Evolutionary conservation across 352 stramenopile species (phyloP), one percentile per base, ranked within the genome.

Genomic region (Phytophthora sp.): DNA sequence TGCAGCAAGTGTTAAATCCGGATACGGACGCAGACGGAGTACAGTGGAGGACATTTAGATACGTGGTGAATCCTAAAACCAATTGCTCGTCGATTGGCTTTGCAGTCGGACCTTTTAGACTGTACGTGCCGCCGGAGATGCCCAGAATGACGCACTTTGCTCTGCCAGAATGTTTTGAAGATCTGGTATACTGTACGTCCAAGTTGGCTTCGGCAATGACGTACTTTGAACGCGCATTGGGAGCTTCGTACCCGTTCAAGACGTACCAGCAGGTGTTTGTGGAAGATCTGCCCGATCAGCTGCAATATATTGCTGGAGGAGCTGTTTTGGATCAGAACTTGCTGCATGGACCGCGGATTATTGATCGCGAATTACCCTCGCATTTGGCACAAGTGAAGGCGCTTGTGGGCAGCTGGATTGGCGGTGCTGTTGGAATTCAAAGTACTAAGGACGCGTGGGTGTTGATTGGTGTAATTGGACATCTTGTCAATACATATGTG

Each of bases 181-280:
- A 92, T 36, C 60, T 95, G 0, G 79, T 88, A 49, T 86, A 92
- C 63, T 89, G 74, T 57, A 93, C 84, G 27, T 82, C 80, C 13
- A 91, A 86, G 54, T 64, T 92, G 27, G 73, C 86, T 20, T 93
- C 83, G 15, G 77, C 82, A 2, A 89, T 94, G 76, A 77, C 80
- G 64, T 94, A 91, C 63, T 93, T 89, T 71, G 85, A 95, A 62
- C 73, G 78, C 23, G 82, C 74, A 27, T 63, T 95, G 33, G 89
- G 87, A 24, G 68, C 76, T 16, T 76, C 75, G 61, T 95, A 93
- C 49, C 87, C 87, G 49, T 94, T 93, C 66, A 91, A 92, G 63
- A 93, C 84, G 35, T 95, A 95, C 60, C 80, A 93, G 72, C 87
- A 95, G 50, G 84, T 95, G 31, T 95, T 94, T 71, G 84, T 95